phyloP scores from a whole-genome alignment of 129 eudicot genomes.

The Lonicera japonica region DNA sequence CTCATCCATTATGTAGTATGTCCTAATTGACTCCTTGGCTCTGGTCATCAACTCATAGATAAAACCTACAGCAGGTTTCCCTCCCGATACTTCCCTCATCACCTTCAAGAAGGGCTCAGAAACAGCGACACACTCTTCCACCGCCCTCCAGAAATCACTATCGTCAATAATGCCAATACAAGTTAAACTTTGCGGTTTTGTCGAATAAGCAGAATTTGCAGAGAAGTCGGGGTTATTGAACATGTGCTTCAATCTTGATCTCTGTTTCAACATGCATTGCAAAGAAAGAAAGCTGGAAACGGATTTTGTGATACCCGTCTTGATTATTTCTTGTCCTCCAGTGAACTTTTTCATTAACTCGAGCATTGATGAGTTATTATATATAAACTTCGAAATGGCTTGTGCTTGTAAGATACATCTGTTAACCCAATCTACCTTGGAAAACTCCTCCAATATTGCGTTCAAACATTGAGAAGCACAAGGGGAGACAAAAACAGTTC shows the following conservation, averaged over 20 bases:
- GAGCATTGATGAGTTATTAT: constrained; percentile 47
- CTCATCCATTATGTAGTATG: constrained; percentile 95
- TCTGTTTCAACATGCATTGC: constrained; percentile 62
- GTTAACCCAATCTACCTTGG: constrained; percentile 78
- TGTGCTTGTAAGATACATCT: constrained; percentile 79
- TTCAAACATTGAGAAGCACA: constrained; percentile 90
- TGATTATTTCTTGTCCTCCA: constrained; percentile 61
- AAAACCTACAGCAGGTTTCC: constrained; percentile 78
- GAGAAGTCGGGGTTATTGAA: constrained; percentile 82
- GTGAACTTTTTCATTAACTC: constrained; percentile 79
- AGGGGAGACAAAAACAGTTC: constrained; percentile 69
- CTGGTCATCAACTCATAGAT: constrained; percentile 83
- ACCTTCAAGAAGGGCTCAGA: constrained; percentile 88
- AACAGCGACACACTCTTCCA: constrained; percentile 84
- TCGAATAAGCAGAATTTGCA: constrained; percentile 39
- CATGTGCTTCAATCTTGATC: constrained; percentile 73
- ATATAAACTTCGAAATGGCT: constrained; percentile 61
- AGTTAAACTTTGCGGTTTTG: constrained; percentile 55
- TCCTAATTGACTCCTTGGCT: constrained; percentile 87
- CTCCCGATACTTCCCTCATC: constrained; percentile 76
- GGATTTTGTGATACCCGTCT: constrained; percentile 71
- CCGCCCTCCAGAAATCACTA: constrained; percentile 76
- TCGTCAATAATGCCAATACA: constrained; percentile 68
- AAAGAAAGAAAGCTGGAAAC: constrained; percentile 73
- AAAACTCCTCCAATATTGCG: constrained; percentile 77